These are phyloP conservation scores for Pseudomassariella vexata DNA, from an alignment of 2,329 filamentous ascomycete genomes.

Conservation along the genomic window DNA sequence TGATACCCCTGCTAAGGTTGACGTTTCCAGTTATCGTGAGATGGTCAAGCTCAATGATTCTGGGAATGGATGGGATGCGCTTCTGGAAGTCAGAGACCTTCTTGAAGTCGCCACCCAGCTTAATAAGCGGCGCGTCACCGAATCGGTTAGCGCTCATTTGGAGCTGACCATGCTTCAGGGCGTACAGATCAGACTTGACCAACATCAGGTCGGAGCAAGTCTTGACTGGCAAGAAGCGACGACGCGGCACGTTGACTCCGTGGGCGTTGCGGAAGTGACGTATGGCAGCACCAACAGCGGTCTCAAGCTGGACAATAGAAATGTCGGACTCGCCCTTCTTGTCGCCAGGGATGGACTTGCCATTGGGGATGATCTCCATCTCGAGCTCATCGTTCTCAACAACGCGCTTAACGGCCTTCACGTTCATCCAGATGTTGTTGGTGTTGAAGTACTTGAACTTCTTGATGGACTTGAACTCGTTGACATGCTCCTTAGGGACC, in stretches of 20 bases:
- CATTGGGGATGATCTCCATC: conserved; percentile 99
- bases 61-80: conserved; percentile 80
- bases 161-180: conserved; percentile 95
- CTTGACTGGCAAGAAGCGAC: conserved; percentile 99
- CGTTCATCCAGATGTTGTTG: conserved; percentile 99
- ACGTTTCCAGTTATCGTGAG: conserved; percentile 96
- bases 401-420: conserved; percentile 95
- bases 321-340: conserved; percentile 99
- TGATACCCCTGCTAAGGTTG: conserved; percentile 92
- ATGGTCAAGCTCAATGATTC: conserved; percentile 88
- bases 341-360: conserved; percentile 96
- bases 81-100: conserved; percentile 97
- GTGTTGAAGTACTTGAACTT: conserved; percentile 99
- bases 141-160: conserved; percentile 96
- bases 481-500: conserved; percentile 99
- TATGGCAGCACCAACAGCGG: conserved; percentile 95
- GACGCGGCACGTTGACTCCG: conserved; percentile 96
- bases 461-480: conserved; percentile 99
- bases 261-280: conserved; percentile 98
- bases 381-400: conserved; percentile 97
- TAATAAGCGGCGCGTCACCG: conserved; percentile 94
- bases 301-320: conserved; percentile 97
- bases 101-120: conserved; percentile 99
- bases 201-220: conserved; percentile 99
- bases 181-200: conserved; percentile 99